A percentile compares a stretch with the other conserved stretches of the same genome.
These are phyloP conservation scores for Aspergillus clavatus DNA, from an alignment of 2,329 filamentous ascomycete genomes.

Conservation along the genomic window DNA sequence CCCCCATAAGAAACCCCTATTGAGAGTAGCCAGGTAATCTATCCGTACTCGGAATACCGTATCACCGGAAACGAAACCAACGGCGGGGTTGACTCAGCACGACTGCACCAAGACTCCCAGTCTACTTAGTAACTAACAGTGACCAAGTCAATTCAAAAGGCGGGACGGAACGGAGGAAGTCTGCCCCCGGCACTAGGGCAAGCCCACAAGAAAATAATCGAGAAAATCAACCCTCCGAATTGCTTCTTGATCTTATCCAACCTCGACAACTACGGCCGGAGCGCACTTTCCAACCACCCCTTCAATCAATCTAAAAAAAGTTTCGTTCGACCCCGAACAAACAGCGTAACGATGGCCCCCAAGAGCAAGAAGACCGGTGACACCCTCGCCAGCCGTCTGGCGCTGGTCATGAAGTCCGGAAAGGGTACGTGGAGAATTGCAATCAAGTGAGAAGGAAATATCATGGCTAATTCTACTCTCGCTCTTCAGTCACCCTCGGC, in stretches of 20 bases:
- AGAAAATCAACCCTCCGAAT: conserved; percentile 2
- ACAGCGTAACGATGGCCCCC: conserved; percentile 56
- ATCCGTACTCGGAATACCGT: background rate
- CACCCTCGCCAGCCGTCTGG: conserved; percentile 67
- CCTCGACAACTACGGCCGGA: conserved; percentile 12
- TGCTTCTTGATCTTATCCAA: background rate
- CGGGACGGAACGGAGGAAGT: conserved; percentile 2
- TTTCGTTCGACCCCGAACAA: conserved; percentile 23
- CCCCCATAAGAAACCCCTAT: too few species aligned
- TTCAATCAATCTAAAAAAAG: conserved; percentile 11
- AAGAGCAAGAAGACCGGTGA: conserved; percentile 74
- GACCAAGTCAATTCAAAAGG: too few species aligned
- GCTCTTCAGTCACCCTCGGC: conserved; percentile 68
- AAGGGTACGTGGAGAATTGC: conserved; percentile 30
- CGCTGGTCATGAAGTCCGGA: conserved; percentile 62
- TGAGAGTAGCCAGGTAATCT: too few species aligned
- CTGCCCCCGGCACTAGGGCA: background rate
- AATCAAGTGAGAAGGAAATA: background rate
- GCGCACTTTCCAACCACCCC: conserved; percentile 12
- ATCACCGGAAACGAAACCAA: background rate
- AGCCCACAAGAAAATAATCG: conserved; percentile 14
- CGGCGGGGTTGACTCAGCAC: conserved; percentile 3
- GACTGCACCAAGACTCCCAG: too few species aligned
- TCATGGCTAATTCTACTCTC: conserved; percentile 7
- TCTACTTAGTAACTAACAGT: too few species aligned